Percentiles rank a stretch among this genome's conserved stretches.
Evolutionary conservation across 1,139 yeast genomes (phyloP).

Genomic region (Taphrina wiesneri): DNA sequence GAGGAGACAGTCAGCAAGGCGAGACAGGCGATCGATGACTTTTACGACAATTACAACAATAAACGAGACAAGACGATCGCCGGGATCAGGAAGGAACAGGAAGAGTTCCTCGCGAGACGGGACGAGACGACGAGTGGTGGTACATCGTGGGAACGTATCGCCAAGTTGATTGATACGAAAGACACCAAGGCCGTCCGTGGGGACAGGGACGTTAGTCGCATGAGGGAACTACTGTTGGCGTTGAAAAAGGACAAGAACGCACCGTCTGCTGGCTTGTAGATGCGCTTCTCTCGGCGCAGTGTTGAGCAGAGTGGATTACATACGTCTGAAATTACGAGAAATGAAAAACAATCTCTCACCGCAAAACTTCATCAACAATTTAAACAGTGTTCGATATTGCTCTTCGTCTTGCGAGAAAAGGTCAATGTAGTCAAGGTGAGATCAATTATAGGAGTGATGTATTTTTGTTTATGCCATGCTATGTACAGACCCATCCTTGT

Average conservation of each 20-base stretch:
- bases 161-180: slow-evolving; percentile 53
- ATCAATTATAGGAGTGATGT: slow-evolving; percentile 1
- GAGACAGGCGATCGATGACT: slow-evolving; percentile 84
- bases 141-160: slow-evolving; percentile 86
- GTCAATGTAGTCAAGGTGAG: no score
- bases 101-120: slow-evolving; percentile 67
- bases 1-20: slow-evolving; percentile 74
- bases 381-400: no score
- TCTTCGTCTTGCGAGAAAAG: no score
- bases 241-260: slow-evolving; percentile 68
- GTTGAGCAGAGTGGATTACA: no score
- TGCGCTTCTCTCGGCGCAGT: background rate
- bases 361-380: no score
- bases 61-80: slow-evolving; percentile 75
- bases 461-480: background rate
- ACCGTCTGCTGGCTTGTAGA: slow-evolving; percentile 68
- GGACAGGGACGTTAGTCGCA: slow-evolving; percentile 67
- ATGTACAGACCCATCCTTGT: background rate
- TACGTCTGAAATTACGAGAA: no score
- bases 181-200: slow-evolving; percentile 51
- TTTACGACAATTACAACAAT: slow-evolving; percentile 86
- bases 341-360: no score
- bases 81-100: slow-evolving; percentile 66
- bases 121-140: slow-evolving; percentile 69
- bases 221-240: slow-evolving; percentile 64